Evolutionary conservation across 495 filamentous ascomycete species (phyloP), one percentile per base, ranked within the genome.

Genomic region (Parathielavia appendiculata): DNA sequence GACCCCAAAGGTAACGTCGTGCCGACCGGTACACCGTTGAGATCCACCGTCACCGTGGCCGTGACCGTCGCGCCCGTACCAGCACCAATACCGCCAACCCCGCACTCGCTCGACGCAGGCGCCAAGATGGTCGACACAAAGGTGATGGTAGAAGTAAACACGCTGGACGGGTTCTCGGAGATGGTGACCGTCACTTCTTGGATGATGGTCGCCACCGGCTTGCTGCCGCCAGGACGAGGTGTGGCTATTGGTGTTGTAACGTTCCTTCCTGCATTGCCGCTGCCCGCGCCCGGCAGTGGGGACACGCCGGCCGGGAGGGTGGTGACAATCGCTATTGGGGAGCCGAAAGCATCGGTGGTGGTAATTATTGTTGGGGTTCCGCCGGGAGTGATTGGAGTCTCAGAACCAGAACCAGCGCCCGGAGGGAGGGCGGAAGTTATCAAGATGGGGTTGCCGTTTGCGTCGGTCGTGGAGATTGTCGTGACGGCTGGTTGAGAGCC

Each of bases 131-230:
- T 58, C 22, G 60, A 58, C 41, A 54, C 13, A 30, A 58, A 62
- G 0, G 59, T 62, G 16, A 62, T 32, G 1, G 59, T 62, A 22
- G 47, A 53, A 12, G 54, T 62, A 19, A 48, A 36, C 19, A 48
- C 36, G 2, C 13, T 20, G 8, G 22, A 32, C 1, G 48, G 0
- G 17, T 57, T 43, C 19, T 57, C 54, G 0, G 52, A 51, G 14
- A 61, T 47, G 13, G 59, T 61, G 34, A 61, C 34, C 12, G 59
- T 61, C 16, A 61, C 53, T 20, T 56, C 47, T 3, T 61, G 47
- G 19, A 54, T 43, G 53, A 61, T 22, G 16, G 59, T 61, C n/a
- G 47, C 53, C 2, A 56, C 41, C 5, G 58, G 14, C 32, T 44
- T 60, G 52, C 50, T 11, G 23, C 13, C 22, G 45, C 45, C 13